Evolutionary conservation across 495 filamentous ascomycete species (phyloP).

Genomic region (Aspergillus bridgeri): DNA sequence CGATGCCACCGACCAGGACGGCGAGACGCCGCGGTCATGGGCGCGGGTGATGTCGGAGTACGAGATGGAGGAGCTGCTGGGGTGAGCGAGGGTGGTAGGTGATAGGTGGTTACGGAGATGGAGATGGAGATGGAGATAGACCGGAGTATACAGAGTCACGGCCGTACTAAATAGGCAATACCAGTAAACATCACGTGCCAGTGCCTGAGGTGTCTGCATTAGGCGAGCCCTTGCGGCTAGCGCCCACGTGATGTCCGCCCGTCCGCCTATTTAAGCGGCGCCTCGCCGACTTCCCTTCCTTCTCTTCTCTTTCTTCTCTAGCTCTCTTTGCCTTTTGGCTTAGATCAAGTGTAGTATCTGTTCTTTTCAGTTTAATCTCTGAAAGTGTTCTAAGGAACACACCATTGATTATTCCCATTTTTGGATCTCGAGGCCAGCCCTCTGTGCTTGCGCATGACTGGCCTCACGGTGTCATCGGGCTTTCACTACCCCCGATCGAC

Average conservation of each 20-base stretch:
- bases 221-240: not conserved
- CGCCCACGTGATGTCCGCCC: not conserved
- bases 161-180: no score
- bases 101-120: not conserved
- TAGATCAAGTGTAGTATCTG: conserved; percentile 99
- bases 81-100: not conserved
- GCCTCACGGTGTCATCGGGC: conserved; percentile 77
- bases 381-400: conserved; percentile 65
- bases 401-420: conserved; percentile 87
- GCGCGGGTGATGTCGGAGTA: not conserved
- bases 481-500: conserved; percentile 84
- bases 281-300: not conserved
- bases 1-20: not conserved
- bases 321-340: conserved; percentile 59
- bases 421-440: conserved; percentile 54
- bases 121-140: not conserved
- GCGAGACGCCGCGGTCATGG: not conserved
- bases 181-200: no score
- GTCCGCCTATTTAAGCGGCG: not conserved
- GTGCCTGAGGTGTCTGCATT: not conserved
- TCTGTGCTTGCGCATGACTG: conserved; percentile 81
- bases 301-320: conserved; percentile 49
- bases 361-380: conserved; percentile 98
- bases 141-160: no score
- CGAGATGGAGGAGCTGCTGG: not conserved